phyloP scores from a whole-genome alignment of 345 rosid species.

The Dovyalis caffra region DNA sequence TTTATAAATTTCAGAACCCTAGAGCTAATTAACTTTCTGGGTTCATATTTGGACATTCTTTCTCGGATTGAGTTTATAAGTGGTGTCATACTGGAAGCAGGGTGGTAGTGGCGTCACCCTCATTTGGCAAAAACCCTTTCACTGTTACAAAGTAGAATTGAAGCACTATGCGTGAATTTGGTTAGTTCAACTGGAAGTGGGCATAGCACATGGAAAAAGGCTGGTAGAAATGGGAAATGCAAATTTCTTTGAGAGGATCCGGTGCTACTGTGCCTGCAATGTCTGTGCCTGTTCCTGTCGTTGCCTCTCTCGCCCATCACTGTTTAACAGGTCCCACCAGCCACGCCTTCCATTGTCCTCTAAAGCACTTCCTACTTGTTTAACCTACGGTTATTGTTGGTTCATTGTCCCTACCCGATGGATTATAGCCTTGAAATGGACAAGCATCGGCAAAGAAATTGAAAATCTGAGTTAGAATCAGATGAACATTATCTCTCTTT shows the following conservation, averaged over 20 bases:
- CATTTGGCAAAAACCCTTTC: too few relatives aligned
- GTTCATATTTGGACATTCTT: too few relatives aligned
- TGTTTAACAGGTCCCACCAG: not conserved
- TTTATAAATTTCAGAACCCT: not conserved
- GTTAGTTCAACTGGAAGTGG: not conserved
- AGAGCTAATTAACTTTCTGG: too few relatives aligned
- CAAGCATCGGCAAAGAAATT: not conserved
- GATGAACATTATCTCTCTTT: too few relatives aligned
- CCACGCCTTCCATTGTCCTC: not conserved
- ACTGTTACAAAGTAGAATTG: too few relatives aligned
- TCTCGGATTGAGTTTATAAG: not conserved
- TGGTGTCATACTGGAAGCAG: too few relatives aligned
- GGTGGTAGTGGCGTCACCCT: too few relatives aligned
- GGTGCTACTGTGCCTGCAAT: not conserved
- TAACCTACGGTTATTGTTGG: not conserved
- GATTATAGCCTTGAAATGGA: not conserved
- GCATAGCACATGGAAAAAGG: not conserved
- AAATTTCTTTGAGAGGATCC: not conserved
- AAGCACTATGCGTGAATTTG: slow-evolving; percentile 5
- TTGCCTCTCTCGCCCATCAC: not conserved
- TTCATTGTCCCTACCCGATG: not conserved
- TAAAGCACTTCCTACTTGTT: not conserved
- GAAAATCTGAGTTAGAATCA: not conserved
- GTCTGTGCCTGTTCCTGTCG: not conserved
- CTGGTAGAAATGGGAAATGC: not conserved